Conservation (phyloP, 2,329 filamentous ascomycete genomes). For the Arthrobotrys pseudoclavata region DNA sequence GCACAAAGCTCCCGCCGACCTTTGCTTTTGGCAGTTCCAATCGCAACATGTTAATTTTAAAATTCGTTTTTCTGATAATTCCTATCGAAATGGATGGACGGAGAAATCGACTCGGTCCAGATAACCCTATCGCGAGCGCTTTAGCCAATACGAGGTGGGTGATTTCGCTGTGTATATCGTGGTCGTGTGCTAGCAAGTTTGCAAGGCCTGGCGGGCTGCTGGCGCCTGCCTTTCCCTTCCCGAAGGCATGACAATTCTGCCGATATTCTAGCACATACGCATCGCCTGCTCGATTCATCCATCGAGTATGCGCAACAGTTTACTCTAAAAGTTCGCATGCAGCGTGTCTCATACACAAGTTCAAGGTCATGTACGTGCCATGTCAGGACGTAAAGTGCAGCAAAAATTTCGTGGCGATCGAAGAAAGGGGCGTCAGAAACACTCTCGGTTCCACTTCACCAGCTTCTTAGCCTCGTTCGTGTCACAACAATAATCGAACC, state of each 20-base stretch:
- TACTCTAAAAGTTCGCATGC: conserved; percentile 2
- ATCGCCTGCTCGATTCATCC: conserved; percentile 17
- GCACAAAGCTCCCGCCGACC: conserved; percentile 39
- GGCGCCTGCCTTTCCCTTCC: conserved; percentile 36
- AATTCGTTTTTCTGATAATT: conserved; percentile 59
- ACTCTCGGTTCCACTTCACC: conserved; percentile 26
- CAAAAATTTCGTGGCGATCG: conserved; percentile 21
- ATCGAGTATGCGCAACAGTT: conserved; percentile 10
- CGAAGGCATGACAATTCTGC: conserved; percentile 16
- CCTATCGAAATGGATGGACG: conserved; percentile 27
- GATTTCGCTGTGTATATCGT: conserved; percentile 31
- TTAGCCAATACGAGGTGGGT: conserved; percentile 35
- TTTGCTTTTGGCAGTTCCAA: conserved; percentile 58
- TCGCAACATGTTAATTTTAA: conserved; percentile 60
- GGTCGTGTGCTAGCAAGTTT: conserved; percentile 36
- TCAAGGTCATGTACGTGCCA: not conserved
- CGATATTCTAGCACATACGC: conserved; percentile 5
- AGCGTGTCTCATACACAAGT: conserved; percentile 37
- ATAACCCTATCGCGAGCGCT: conserved; percentile 38
- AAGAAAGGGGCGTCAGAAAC: conserved; percentile 30
- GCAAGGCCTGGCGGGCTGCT: not conserved
- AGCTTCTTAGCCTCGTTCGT: conserved; percentile 21
- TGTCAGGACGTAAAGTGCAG: conserved; percentile 16
- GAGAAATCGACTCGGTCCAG: conserved; percentile 15
- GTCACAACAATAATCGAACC: conserved; percentile 6